These are phyloP conservation scores for Thymus mandschuricus DNA, from an alignment of 257 asterid species.

Conservation along the genomic window DNA sequence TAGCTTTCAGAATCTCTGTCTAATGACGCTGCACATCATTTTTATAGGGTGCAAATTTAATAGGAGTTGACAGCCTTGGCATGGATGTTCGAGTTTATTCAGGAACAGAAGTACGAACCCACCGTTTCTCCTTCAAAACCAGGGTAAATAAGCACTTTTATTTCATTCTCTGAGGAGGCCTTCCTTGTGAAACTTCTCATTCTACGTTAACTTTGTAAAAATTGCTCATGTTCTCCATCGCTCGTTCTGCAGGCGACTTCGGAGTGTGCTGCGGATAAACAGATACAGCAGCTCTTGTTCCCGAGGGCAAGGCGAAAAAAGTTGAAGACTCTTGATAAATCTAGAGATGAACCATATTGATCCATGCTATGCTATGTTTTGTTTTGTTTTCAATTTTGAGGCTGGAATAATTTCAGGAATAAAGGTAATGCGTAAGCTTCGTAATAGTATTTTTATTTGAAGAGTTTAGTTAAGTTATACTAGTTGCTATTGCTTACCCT, in stretches of 20 bases:
- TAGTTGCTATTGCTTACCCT: not conserved
- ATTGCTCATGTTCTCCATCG: not conserved
- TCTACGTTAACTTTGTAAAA: not conserved
- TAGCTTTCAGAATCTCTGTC: conserved; percentile 11
- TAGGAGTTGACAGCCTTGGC: conserved; percentile 87
- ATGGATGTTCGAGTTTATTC: conserved; percentile 69
- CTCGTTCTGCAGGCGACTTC: conserved; percentile 58
- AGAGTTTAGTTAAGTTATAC: not conserved
- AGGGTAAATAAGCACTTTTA: conserved; percentile 36
- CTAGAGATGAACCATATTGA: conserved; percentile 45
- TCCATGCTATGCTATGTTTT: not conserved
- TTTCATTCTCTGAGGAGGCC: too few species aligned
- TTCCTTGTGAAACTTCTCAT: not conserved
- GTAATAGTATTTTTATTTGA: not conserved
- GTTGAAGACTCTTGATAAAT: conserved; percentile 44
- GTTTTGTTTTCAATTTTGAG: conserved; percentile 12
- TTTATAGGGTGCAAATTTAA: conserved; percentile 60
- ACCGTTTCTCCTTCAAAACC: conserved; percentile 75
- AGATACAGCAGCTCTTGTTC: conserved; percentile 73
- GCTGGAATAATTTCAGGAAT: conserved; percentile 24
- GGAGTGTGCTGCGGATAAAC: conserved; percentile 72
- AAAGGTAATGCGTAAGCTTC: conserved; percentile 18
- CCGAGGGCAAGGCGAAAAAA: conserved; percentile 67
- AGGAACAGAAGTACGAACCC: conserved; percentile 72
- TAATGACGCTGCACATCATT: conserved; percentile 13